Conservation (phyloP, 257 asterid species). For the Penstemon davidsonii region DNA sequence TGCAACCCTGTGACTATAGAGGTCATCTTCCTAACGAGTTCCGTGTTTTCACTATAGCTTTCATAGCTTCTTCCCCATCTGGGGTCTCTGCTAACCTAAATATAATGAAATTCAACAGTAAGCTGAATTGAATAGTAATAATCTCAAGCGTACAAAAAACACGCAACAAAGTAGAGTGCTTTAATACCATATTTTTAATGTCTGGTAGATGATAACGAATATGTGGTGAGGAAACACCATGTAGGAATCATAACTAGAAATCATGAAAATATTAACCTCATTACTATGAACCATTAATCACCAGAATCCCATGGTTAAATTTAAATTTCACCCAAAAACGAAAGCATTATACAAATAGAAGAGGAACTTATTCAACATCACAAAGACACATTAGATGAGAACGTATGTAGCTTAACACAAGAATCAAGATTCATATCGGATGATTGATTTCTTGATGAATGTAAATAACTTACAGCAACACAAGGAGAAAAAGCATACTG, state of each 20-base stretch:
- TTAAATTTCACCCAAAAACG: neutral
- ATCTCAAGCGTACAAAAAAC: neutral
- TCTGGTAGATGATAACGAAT: too few relatives aligned
- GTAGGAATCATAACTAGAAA: neutral
- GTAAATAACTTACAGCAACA: slow-evolving; percentile 78
- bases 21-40: slow-evolving; percentile 75
- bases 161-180: neutral
- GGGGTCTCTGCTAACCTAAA: slow-evolving; percentile 83
- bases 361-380: slow-evolving; percentile 9
- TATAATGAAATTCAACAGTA: slow-evolving; percentile 27
- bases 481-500: slow-evolving; percentile 96
- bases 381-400: slow-evolving; percentile 1
- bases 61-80: slow-evolving; percentile 99
- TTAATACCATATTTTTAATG: neutral
- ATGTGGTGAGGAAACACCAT: too few relatives aligned
- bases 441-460: slow-evolving; percentile 14
- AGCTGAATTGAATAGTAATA: slow-evolving; percentile 18
- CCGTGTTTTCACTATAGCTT: slow-evolving; percentile 86
- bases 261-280: neutral
- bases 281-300: slow-evolving; percentile 3
- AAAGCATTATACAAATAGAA: slow-evolving; percentile 10
- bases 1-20: slow-evolving; percentile 83
- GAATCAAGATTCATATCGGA: neutral
- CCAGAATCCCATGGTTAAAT: neutral
- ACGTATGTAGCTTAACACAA: neutral